Evolutionary conservation across 1,284 basidiomycete genomes (phyloP).

Genomic region (Fomitopsis palustris): DNA sequence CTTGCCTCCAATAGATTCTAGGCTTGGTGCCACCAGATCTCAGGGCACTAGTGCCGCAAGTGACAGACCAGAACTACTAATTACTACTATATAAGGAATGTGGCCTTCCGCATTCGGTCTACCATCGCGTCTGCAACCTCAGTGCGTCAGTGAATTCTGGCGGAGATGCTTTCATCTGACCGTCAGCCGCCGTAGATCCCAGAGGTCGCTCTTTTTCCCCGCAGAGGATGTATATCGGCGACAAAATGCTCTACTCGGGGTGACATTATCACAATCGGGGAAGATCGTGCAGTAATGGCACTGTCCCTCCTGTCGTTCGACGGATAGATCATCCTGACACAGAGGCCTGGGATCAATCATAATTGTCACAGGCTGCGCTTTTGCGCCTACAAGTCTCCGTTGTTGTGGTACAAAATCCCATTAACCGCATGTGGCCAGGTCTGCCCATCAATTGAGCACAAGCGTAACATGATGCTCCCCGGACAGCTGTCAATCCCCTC

Average conservation of each 20-base stretch:
- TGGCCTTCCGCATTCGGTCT: neutral
- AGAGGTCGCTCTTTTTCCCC: neutral
- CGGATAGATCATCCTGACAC: neutral
- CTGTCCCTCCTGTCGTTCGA: neutral
- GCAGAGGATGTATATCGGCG: neutral
- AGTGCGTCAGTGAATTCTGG: neutral
- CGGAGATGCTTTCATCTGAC: neutral
- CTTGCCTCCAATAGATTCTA: too few relatives aligned
- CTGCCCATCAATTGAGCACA: neutral
- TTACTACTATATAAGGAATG: neutral
- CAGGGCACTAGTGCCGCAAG: neutral
- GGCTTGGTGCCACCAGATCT: too few relatives aligned
- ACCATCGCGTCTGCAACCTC: neutral
- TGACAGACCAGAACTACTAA: neutral
- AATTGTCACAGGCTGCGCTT: neutral
- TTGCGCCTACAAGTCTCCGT: neutral
- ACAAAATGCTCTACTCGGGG: neutral
- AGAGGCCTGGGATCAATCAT: neutral
- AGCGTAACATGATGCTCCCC: neutral
- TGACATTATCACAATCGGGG: neutral
- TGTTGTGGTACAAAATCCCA: neutral
- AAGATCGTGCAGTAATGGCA: neutral
- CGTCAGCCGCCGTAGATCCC: neutral
- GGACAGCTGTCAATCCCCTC: neutral
- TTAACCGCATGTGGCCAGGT: neutral